Conservation (phyloP, 768 basidiomycete genomes). For the Rhodotorula taiwanensis region DNA sequence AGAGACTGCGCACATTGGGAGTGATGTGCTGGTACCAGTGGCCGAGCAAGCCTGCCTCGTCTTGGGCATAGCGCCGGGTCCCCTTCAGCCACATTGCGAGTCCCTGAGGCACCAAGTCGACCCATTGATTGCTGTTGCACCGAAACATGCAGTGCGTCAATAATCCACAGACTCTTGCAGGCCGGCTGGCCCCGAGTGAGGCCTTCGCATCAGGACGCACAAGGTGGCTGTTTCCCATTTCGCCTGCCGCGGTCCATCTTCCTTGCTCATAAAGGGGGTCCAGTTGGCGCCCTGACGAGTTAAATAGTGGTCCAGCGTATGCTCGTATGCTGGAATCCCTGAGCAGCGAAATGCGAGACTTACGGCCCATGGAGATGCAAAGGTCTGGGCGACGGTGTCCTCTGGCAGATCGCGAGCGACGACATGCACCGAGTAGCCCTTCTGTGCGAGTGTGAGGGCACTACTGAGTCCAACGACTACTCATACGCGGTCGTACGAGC, state of each 20-base stretch:
- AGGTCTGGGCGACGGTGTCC: slow-evolving; percentile 40
- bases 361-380: slow-evolving; percentile 47
- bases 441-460: slow-evolving; percentile 40
- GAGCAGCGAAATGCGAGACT: neutral
- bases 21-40: slow-evolving; percentile 28
- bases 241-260: slow-evolving; percentile 24
- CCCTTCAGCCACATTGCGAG: slow-evolving; percentile 15
- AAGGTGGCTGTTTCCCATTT: slow-evolving; percentile 26
- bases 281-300: slow-evolving; percentile 43
- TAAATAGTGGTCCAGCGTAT: neutral
- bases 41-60: slow-evolving; percentile 10
- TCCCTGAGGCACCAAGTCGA: slow-evolving; percentile 18
- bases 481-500: neutral
- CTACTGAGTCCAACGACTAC: slow-evolving; percentile 45
- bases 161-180: too few species aligned
- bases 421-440: slow-evolving; percentile 41
- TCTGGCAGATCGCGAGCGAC: slow-evolving; percentile 45
- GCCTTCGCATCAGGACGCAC: slow-evolving; percentile 10
- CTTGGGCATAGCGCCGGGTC: slow-evolving; percentile 7
- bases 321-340: neutral
- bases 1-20: slow-evolving; percentile 8
- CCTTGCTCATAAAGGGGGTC: slow-evolving; percentile 39
- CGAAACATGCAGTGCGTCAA: too few species aligned
- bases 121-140: slow-evolving; percentile 5
- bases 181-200: too few species aligned